Conservation (phyloP, 176 grass and related monocot genomes). For the Dendrocalamus sinicus region DNA sequence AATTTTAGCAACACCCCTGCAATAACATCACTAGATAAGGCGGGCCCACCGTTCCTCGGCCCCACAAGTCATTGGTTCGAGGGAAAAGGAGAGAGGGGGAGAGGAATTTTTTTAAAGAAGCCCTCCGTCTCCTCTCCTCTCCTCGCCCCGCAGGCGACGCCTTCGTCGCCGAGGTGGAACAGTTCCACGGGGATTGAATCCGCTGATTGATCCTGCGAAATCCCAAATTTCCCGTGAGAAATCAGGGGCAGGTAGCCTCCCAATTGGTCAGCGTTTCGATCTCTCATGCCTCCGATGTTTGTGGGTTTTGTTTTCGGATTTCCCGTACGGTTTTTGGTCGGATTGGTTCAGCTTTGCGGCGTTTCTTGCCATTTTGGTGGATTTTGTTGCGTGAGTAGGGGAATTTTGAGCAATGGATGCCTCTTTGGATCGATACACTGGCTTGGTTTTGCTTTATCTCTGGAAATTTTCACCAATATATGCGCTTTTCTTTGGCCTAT, state of each 20-base stretch:
- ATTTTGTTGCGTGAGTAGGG: background rate
- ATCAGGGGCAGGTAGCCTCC: conserved; percentile 13
- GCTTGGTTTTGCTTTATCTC: background rate
- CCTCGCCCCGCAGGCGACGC: background rate
- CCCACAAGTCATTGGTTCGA: conserved; percentile 36
- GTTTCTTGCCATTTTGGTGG: background rate
- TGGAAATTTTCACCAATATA: background rate
- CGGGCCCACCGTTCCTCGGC: background rate
- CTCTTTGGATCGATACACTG: background rate
- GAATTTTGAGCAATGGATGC: background rate
- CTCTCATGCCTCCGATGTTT: background rate
- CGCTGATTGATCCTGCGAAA: background rate
- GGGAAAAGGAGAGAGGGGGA: background rate
- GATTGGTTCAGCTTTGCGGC: background rate
- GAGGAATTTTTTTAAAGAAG: background rate
- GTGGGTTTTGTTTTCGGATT: background rate
- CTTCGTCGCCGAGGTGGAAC: conserved; percentile 31
- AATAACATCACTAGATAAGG: conserved; percentile 45
- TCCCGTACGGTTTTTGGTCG: background rate
- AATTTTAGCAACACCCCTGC: conserved; percentile 31
- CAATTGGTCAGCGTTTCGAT: background rate
- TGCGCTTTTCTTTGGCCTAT: background rate
- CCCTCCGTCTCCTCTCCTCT: conserved; percentile 15
- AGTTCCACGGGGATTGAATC: background rate
- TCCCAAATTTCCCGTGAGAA: background rate